A percentile compares a stretch with the other conserved stretches of the same genome.
These are phyloP conservation scores for Chiua sp. DNA, from an alignment of 1,284 basidiomycete species.

Conservation along the genomic window DNA sequence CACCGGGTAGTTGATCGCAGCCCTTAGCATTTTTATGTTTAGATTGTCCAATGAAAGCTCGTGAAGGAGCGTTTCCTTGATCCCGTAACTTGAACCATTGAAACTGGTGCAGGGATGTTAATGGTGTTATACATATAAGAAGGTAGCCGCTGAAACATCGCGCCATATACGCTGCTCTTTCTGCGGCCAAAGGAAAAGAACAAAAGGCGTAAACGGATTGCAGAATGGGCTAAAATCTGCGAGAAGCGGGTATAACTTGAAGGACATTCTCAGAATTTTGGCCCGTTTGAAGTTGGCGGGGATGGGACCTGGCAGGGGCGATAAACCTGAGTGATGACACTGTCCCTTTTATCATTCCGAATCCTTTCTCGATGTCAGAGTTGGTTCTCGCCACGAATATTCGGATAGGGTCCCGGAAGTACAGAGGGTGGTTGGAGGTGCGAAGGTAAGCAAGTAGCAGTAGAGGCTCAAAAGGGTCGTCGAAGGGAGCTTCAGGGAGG, in stretches of 20 bases:
- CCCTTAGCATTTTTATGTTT: slow-evolving; percentile 81
- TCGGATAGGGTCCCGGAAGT: slow-evolving; percentile 72
- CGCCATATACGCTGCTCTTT: slow-evolving; percentile 63
- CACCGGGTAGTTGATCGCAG: slow-evolving; percentile 75
- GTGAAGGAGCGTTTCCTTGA: slow-evolving; percentile 53
- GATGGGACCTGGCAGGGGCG: slow-evolving; percentile 45
- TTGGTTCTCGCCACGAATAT: slow-evolving; percentile 45
- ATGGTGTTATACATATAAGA: slow-evolving; percentile 80
- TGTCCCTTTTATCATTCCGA: slow-evolving; percentile 50
- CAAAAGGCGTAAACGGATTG: slow-evolving; percentile 66
- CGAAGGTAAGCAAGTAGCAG: slow-evolving; percentile 70
- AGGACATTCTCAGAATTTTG: slow-evolving; percentile 82
- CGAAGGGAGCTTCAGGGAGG: no score
- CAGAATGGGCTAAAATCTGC: slow-evolving; percentile 70
- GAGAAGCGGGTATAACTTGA: slow-evolving; percentile 67
- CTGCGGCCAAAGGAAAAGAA: slow-evolving; percentile 44
- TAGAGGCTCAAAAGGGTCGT: slow-evolving; percentile 55
- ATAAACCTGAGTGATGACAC: slow-evolving; percentile 66
- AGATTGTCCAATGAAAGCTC: slow-evolving; percentile 64
- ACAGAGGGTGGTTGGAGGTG: slow-evolving; percentile 70
- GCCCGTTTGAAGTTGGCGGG: slow-evolving; percentile 74
- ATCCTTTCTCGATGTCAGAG: background rate
- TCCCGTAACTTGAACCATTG: slow-evolving; percentile 48
- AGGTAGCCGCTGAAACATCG: slow-evolving; percentile 80
- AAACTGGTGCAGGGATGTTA: slow-evolving; percentile 81